Percentiles rank a stretch among this genome's conserved stretches.
Conservation (phyloP, 1,284 basidiomycete species). For the Rhodotorula glutinis region DNA sequence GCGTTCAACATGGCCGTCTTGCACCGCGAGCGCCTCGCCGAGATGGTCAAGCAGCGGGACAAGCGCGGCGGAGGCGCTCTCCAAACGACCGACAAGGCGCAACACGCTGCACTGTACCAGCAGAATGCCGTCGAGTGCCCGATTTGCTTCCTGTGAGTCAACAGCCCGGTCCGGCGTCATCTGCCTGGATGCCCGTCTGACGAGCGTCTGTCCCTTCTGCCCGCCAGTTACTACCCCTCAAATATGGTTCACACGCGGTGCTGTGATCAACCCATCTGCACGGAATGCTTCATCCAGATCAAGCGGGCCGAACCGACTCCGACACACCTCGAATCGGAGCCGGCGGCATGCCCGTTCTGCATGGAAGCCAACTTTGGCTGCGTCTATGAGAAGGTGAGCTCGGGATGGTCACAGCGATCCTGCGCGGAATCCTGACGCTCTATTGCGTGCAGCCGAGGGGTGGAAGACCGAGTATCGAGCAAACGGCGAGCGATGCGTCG, state of each 20-base stretch:
- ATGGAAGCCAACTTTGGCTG: slow-evolving; percentile 95
- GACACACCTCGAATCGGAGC: slow-evolving; percentile 82
- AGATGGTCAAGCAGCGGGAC: slow-evolving; percentile 34
- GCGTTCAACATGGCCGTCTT: slow-evolving; percentile 19
- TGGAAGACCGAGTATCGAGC: slow-evolving; percentile 4
- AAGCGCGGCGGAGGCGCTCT: slow-evolving; percentile 28
- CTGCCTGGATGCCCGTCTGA: slow-evolving; percentile 12
- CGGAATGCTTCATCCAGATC: slow-evolving; percentile 99
- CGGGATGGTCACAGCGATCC: slow-evolving; percentile 44
- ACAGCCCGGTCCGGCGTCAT: slow-evolving; percentile 49
- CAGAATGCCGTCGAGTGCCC: slow-evolving; percentile 85
- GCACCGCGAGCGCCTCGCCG: slow-evolving; percentile 37
- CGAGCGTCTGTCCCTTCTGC: not conserved
- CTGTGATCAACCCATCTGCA: slow-evolving; percentile 97
- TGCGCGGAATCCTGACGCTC: not conserved
- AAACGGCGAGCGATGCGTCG: slow-evolving; percentile 3
- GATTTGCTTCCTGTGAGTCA: slow-evolving; percentile 90
- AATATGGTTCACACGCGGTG: slow-evolving; percentile 96
- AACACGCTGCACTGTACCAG: slow-evolving; percentile 61
- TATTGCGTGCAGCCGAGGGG: slow-evolving; percentile 5
- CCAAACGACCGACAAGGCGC: slow-evolving; percentile 23
- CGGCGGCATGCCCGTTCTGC: slow-evolving; percentile 93
- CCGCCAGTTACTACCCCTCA: slow-evolving; percentile 74
- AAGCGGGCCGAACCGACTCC: slow-evolving; percentile 90
- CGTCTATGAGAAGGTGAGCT: slow-evolving; percentile 69